Evolutionary conservation across 768 basidiomycete genomes (phyloP).

Genomic region (Hygrophoropsis aurantiaca): DNA sequence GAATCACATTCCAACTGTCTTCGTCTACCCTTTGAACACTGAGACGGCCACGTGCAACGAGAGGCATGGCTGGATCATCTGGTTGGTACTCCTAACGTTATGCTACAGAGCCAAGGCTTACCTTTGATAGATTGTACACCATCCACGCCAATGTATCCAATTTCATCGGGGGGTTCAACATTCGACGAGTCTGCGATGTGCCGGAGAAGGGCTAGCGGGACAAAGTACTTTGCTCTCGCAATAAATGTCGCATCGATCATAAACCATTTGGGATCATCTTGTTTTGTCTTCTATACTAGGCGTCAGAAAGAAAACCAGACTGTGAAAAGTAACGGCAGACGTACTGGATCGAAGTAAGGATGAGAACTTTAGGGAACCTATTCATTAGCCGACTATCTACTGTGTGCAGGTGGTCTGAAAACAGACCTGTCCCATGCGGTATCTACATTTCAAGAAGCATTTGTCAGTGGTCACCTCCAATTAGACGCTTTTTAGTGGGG

Average conservation of each 20-base stretch:
- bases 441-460: slow-evolving; percentile 42
- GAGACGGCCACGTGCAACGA: slow-evolving; percentile 78
- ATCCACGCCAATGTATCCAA: slow-evolving; percentile 66
- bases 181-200: slow-evolving; percentile 48
- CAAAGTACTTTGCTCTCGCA: slow-evolving; percentile 65
- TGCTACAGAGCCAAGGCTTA: slow-evolving; percentile 23
- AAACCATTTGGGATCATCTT: slow-evolving; percentile 81
- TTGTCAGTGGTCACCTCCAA: too few relatives aligned
- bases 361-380: slow-evolving; percentile 45
- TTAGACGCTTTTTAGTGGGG: slow-evolving; percentile 9
- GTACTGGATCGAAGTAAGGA: slow-evolving; percentile 78
- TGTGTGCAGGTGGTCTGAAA: slow-evolving; percentile 7
- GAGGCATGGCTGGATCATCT: slow-evolving; percentile 60
- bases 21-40: slow-evolving; percentile 82
- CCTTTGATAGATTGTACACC: slow-evolving; percentile 67
- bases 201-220: slow-evolving; percentile 75
- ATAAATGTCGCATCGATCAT: slow-evolving; percentile 84
- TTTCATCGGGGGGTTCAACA: slow-evolving; percentile 44
- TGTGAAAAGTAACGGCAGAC: slow-evolving; percentile 14
- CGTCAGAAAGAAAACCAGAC: not conserved
- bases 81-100: slow-evolving; percentile 3
- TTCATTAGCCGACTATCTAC: slow-evolving; percentile 6
- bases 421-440: slow-evolving; percentile 88
- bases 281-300: slow-evolving; percentile 66
- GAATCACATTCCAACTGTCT: slow-evolving; percentile 63